phyloP scores from a whole-genome alignment of 495 filamentous ascomycete species.

The Gamarada debralockiae region DNA sequence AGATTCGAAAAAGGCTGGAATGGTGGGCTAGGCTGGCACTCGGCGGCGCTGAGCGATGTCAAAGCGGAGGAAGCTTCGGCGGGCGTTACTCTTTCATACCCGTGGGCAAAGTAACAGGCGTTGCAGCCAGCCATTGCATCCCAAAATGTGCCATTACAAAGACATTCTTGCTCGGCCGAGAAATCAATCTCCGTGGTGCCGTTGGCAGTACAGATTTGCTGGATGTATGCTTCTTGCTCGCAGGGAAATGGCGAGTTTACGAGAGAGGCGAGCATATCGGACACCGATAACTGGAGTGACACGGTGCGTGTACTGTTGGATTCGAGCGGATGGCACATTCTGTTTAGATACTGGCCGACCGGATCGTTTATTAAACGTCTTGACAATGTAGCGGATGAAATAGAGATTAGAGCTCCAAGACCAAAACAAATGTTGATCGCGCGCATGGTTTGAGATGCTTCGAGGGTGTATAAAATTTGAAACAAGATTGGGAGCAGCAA shows the following conservation, averaged over 20 bases:
- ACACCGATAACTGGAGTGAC: background rate
- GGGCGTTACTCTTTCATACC: background rate
- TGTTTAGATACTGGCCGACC: background rate
- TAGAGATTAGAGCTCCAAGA: no score
- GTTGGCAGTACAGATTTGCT: constrained; percentile 5
- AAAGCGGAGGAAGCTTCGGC: background rate
- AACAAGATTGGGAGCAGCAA: no score
- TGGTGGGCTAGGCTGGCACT: background rate
- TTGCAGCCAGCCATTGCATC: background rate
- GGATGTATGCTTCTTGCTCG: constrained; percentile 3
- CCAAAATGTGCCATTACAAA: constrained; percentile 7
- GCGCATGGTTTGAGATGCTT: no score
- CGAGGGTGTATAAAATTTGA: no score
- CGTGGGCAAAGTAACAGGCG: constrained; percentile 4
- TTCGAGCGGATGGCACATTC: background rate
- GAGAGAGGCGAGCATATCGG: background rate
- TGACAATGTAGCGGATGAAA: background rate
- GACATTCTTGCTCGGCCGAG: constrained; percentile 15
- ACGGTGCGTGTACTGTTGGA: background rate
- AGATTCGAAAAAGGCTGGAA: constrained; percentile 5
- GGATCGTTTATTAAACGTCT: background rate
- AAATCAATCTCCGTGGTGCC: constrained; percentile 14
- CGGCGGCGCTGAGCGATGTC: background rate
- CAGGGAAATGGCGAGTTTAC: constrained; percentile 11
- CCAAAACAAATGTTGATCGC: no score